Evolutionary conservation across 2,329 filamentous ascomycete genomes (phyloP), one percentile per base, ranked within the genome.

Genomic region (Sclerotinia trifoliorum): DNA sequence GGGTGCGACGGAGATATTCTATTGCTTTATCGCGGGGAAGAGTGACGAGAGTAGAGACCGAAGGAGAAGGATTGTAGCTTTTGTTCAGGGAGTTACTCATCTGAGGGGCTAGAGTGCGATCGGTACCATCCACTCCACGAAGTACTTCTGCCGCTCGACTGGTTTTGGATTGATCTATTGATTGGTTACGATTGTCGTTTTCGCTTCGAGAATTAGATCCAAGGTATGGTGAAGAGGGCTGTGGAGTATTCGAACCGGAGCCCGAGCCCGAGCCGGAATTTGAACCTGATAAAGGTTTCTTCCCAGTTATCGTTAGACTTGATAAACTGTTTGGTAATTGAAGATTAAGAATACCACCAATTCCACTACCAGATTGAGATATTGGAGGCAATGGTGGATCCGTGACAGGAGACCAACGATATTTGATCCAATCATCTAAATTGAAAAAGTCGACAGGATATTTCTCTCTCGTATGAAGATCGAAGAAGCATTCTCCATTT

Each of bases 361-460:
- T 66, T 26, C 71, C 72, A 70, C 75, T 67, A 21, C 55, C 56
- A 21, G 70, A 83, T 79, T 68, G 68, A 46, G 52, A 63, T 11
- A 68, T 68, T 0, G 89, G 81, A 1, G 90, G 90, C 0, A 93
- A 79, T 2, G 89, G 82, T 0, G 88, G 83, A 68, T 80, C 83
- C 54, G 96, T 86, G 76, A 91, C 95, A 0, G 94, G 94, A 2
- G 91, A 94, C 11, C 92, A 83, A 42, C 88, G 85, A 78, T 92
- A 88, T 70, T 91, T 89, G 66, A 90, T 86, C 94, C 94, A 98
- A 65, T 88, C 87, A 19, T 92, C 83, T 0, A 88, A 81, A 74
- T 94, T 84, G 79, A 93, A 96, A 77, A 97, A 97, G 78, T 97
- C 89, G 51, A 97, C 84, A 0, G 84, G 88, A 75, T 94, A 96